A percentile compares a stretch with the other conserved stretches of the same genome.
These are phyloP conservation scores for Pichia sp. DNA, from an alignment of 1,139 yeast genomes.

Conservation along the genomic window DNA sequence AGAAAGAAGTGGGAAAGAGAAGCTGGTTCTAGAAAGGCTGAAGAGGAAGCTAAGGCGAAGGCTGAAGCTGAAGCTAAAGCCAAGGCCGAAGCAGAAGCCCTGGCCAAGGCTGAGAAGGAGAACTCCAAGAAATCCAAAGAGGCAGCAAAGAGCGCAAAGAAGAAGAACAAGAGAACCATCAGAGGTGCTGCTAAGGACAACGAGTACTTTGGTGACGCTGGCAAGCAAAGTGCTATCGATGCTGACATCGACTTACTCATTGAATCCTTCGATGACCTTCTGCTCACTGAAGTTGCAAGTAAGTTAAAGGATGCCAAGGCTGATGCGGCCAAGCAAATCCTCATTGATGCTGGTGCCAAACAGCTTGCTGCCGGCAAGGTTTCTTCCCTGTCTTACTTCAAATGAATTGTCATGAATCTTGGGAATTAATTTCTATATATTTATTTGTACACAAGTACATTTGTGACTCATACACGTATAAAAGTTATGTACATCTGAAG, in stretches of 20 bases:
- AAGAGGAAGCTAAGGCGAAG: constrained; percentile 76
- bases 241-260: constrained; percentile 75
- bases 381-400: constrained; percentile 16
- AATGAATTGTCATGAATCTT: constrained; percentile 4
- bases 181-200: constrained; percentile 81
- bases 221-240: constrained; percentile 62
- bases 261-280: constrained; percentile 73
- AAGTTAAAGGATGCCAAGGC: constrained; percentile 44
- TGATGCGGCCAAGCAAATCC: constrained; percentile 40
- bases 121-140: constrained; percentile 87
- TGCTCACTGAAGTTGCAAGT: constrained; percentile 65
- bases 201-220: constrained; percentile 78
- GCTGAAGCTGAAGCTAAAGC: constrained; percentile 86
- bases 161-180: constrained; percentile 93
- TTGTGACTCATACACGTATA: background rate
- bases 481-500: background rate
- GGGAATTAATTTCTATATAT: constrained; percentile 1
- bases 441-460: background rate
- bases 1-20: constrained; percentile 96
- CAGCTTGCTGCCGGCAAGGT: constrained; percentile 15
- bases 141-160: constrained; percentile 94
- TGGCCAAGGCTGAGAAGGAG: constrained; percentile 56
- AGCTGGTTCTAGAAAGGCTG: constrained; percentile 95
- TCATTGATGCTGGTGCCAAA: constrained; percentile 39
- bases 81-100: constrained; percentile 68